Conservation (phyloP, 768 basidiomycete species). For the Coprinellus micaceus region DNA sequence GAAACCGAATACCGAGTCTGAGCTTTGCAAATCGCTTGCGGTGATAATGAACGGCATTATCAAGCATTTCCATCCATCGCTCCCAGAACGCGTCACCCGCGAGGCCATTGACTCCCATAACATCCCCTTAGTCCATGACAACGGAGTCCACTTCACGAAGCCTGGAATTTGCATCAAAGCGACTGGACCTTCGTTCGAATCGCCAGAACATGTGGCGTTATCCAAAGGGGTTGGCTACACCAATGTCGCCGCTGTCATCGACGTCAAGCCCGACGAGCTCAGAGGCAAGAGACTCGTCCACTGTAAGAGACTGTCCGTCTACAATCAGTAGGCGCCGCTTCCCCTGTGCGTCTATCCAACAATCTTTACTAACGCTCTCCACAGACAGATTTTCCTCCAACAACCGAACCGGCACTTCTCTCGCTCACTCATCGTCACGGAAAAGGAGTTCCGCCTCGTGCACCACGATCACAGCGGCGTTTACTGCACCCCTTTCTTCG, state of each 20-base stretch:
- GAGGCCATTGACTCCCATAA: not conserved
- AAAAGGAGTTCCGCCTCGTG: not conserved
- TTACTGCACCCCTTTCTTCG: not conserved
- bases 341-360: not conserved
- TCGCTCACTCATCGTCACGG: not conserved
- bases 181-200: not conserved
- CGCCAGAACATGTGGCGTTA: not conserved
- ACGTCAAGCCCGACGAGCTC: not conserved
- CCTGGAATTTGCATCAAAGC: not conserved
- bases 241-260: not conserved
- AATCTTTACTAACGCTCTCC: not conserved
- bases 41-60: not conserved
- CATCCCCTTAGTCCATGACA: too few relatives aligned
- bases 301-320: too few relatives aligned
- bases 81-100: not conserved
- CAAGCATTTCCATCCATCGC: not conserved
- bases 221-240: not conserved
- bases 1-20: not conserved
- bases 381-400: not conserved
- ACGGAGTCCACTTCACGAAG: not conserved
- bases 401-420: not conserved
- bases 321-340: not conserved
- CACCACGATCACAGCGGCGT: not conserved
- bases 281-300: not conserved
- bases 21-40: not conserved